Evolutionary conservation across 2,329 filamentous ascomycete genomes (phyloP), one percentile per base, ranked within the genome.

Genomic region (Lecanoromycetidae sp.): DNA sequence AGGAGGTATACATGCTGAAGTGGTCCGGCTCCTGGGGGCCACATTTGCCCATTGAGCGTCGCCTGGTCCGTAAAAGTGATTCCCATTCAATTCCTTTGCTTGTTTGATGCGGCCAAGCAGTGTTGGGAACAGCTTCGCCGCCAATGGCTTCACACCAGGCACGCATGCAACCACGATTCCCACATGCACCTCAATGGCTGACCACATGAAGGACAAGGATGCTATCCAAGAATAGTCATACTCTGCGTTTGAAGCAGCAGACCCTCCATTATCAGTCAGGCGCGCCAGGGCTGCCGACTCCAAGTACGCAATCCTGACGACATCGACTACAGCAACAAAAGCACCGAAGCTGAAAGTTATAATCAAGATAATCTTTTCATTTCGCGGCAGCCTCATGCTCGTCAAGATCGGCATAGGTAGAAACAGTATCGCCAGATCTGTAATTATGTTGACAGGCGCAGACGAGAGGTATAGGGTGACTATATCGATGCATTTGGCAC

Each of bases 101-200:
- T 52, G 42, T 29, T 64, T 50, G 52, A 62, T 55, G 55, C 77
- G 74, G 38, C 71, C 69, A 38, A 80, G 67, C 62, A 79, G 64
- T 40, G 67, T 68, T 4, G 77, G 77, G 27, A 78, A 55, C 47
- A 79, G 70, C 9, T 74, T 67, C 33, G 84, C 76, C 46, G 90
- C 79, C 5, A 96, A 69, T 1, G 90, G 88, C 61, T 95, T 95
- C 52, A 95, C 68, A 0, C 84, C 90, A 7, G 90, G 90, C n/a
- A 95, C 84, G 57, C 87, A 94, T 34, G 84, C 88, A 59, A 86
- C 94, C 54, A 87, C 82, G 56, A 95, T 87, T 15, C 87, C 88
- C 1, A 93, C 71, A 55, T 94, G 91, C 58, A 94, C 87, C 63
- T 95, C 88, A 45, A 95, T 79, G 10, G 82, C 84, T 13, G 84